phyloP scores from a whole-genome alignment of 1,139 yeast genomes.

The Eremothecium gossypii region DNA sequence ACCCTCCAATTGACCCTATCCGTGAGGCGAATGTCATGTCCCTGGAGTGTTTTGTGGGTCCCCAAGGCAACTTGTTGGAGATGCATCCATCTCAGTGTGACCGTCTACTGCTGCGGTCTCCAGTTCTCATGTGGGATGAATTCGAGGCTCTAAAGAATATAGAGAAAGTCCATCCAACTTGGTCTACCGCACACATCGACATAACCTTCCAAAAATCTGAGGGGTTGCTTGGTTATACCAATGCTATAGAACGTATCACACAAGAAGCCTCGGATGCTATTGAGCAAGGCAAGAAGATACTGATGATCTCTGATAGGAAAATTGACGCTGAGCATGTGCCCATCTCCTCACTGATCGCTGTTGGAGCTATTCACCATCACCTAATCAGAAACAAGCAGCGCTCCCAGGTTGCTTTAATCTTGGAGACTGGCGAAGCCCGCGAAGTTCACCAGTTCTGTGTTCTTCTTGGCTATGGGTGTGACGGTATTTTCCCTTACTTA shows the following conservation, averaged over 20 bases:
- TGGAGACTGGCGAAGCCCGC: constrained; percentile 95
- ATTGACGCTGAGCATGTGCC: constrained; percentile 59
- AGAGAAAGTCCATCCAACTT: constrained; percentile 66
- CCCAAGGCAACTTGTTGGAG: constrained; percentile 79
- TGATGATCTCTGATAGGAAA: constrained; percentile 65
- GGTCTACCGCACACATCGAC: constrained; percentile 78
- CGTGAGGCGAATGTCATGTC: constrained; percentile 97
- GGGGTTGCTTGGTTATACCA: constrained; percentile 78
- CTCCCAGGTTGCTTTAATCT: constrained; percentile 82
- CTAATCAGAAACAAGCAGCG: constrained; percentile 93
- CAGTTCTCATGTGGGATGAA: constrained; percentile 67
- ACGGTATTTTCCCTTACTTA: constrained; percentile 88
- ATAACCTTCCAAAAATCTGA: constrained; percentile 80
- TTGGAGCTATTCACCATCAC: constrained; percentile 96
- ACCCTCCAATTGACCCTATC: constrained; percentile 97
- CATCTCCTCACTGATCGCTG: constrained; percentile 84
- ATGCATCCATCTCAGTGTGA: constrained; percentile 90
- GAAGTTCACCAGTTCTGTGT: constrained; percentile 96
- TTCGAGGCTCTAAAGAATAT: constrained; percentile 66
- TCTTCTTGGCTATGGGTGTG: constrained; percentile 94
- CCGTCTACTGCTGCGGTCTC: constrained; percentile 73
- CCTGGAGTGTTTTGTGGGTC: constrained; percentile 92
- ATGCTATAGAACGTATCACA: constrained; percentile 79
- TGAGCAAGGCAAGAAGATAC: constrained; percentile 61
- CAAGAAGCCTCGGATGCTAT: constrained; percentile 82